Evolutionary conservation across 169 alveolate species (phyloP), one percentile per base, ranked within the genome.

Genomic region (Plasmodium vivax): DNA sequence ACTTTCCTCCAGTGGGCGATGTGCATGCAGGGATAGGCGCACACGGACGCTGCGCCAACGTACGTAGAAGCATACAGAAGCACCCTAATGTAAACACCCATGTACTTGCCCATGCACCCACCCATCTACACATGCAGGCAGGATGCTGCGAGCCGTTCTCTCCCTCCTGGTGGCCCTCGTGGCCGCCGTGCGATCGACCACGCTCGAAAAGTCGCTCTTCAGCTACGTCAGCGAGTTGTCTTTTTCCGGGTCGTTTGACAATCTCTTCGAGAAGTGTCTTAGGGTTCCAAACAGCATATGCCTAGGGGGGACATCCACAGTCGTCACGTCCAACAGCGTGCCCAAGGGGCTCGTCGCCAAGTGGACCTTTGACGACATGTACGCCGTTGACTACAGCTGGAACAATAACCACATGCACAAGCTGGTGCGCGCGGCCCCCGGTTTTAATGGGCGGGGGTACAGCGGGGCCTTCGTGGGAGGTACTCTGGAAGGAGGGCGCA

Each of bases 391-490:
- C 47, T 75, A 73, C 68, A 85, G 93, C 62, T 36, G 85, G 68
- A 74, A 85, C 43, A 73, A 85, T n/a, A 85, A 85, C 62, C 93
- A 85, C 45, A 85, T 85, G 83, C 93, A 85, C 80, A 85, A 85
- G 41, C 54, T 74, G 43, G 68, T 85, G 81, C 56, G 85, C 58
- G 47, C 85, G 1, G 93, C 84, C 41, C 93, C 93, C 16, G 58
- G 93, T 36, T 85, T 85, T 45, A 85, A 85, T 85, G 93, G 93
- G 2, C 85, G 62, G 14, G 93, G 93, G 14, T 75, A 85, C 51
- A 85, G 93, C 68, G 93, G 87, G 38, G 93, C 93, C 27, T 85
- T 85, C 56, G 30, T 85, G 19, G 93, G 93, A n/a, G 93, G 93
- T 85, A 85, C 75, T 62, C 34, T 62, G 27, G 56, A 45, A 45